phyloP scores from a whole-genome alignment of 768 basidiomycete genomes.

The Sporobolomyces phaffii region DNA sequence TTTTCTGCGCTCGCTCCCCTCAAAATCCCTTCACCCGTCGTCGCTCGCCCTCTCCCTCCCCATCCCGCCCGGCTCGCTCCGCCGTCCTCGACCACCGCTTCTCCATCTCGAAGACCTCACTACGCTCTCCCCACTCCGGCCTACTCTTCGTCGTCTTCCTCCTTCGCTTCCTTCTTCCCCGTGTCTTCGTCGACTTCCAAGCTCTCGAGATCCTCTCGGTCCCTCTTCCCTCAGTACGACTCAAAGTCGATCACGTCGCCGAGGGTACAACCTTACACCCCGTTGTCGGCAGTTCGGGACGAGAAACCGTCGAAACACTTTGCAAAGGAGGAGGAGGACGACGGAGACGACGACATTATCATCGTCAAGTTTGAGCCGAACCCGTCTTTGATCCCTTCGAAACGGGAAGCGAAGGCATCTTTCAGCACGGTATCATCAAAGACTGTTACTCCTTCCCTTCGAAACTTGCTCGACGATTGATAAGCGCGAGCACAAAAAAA shows the following conservation, averaged over 20 bases:
- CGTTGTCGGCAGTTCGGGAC: constrained; percentile 2
- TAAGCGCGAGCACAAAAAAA: neutral
- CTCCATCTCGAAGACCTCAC: neutral
- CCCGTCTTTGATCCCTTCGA: neutral
- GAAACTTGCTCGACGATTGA: neutral
- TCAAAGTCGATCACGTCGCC: neutral
- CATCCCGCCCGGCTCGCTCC: neutral
- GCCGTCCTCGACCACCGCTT: neutral
- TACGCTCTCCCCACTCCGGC: constrained; percentile 3
- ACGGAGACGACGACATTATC: too few species aligned
- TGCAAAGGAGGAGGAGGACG: too few species aligned
- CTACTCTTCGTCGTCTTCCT: constrained; percentile 8
- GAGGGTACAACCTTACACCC: neutral
- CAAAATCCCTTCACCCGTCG: constrained; percentile 1
- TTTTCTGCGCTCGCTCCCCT: neutral
- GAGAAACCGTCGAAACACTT: neutral
- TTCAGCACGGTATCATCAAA: neutral
- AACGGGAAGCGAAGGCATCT: too few species aligned
- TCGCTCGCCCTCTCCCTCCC: neutral
- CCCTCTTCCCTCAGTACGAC: neutral
- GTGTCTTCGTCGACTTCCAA: neutral
- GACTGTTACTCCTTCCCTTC: neutral
- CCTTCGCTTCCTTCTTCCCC: neutral
- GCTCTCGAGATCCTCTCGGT: neutral
- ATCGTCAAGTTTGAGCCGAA: neutral